Base-by-base conservation (phyloP, 306 rosid genomes). In the Geum urbanum region DNA sequence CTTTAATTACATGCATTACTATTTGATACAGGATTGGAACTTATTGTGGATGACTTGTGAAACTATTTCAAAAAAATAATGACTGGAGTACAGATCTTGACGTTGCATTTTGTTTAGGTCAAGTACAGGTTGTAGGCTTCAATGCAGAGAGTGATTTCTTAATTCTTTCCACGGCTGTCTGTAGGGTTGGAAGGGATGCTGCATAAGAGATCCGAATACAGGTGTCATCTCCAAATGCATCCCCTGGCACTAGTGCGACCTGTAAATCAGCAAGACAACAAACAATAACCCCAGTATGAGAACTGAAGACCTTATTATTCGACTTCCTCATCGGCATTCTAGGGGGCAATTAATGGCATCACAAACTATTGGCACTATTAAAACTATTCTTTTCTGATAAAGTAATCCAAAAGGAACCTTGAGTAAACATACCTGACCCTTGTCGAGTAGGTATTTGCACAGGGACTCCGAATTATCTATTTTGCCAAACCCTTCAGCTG, bases 181-280 rank as follows among this genome's bases (percentile, higher is more conserved):
- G 88, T 45, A 95, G 68, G 57, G 89, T 83, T 46, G 85, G 19
- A 66, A 91, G 96, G 43, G 99, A 95, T 66, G 80, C 91, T 0
- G 99, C 99, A 24, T 91, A 95, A 7, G 99, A 95, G 55, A 95
- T 89, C 20, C 99, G 91, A 59, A 95, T 78, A 85, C 99, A 95
- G 50, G 66, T 87, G 56, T 91, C 91, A 52, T 95, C 88, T 57
- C 99, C 96, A 66, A 91, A 95, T 40, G 95, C 99, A 79, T 85
- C 86, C 70, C 99, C 99, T 0, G 99, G 99, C 44, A 95, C 99
- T 52, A 91, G 48, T 9, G 99, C 99, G 54, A 95, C 97, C 99
- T 95, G 88, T 50, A 73, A 84, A 32, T 67, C 66, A 73, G 74
- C 64, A 69, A 73, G 16, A 27, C 32, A 27, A 27, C 32, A 27